These are phyloP conservation scores for Brasenia schreberi DNA, from an alignment of 164 flowering plant species.

Conservation along the genomic window DNA sequence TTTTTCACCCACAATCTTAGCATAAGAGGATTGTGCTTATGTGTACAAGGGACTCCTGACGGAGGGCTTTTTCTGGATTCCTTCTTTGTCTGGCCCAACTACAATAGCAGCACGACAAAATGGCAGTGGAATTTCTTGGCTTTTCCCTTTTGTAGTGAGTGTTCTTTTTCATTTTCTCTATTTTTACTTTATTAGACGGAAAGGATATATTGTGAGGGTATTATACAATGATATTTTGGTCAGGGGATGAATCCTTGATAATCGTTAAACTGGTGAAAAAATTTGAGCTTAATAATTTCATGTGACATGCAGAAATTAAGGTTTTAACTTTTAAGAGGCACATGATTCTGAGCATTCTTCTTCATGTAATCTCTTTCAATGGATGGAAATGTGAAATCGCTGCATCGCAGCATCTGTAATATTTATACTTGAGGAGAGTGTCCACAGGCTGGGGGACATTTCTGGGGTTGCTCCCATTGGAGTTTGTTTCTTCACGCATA, in stretches of 20 bases:
- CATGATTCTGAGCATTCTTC: too few species aligned
- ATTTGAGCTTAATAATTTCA: background rate
- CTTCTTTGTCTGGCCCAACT: conserved; percentile 96
- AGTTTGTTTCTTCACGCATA: too few species aligned
- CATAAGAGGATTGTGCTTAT: background rate
- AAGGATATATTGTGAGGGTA: background rate
- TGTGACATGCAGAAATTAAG: background rate
- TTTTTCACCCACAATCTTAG: background rate
- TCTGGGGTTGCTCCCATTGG: too few species aligned
- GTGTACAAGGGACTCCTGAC: conserved; percentile 76
- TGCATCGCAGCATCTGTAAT: too few species aligned
- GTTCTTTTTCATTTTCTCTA: background rate
- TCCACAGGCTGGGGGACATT: too few species aligned
- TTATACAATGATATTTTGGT: too few species aligned
- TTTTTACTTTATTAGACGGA: background rate
- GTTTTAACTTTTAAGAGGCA: background rate
- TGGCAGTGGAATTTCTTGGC: conserved; percentile 94
- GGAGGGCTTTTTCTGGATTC: conserved; percentile 99
- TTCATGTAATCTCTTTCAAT: too few species aligned
- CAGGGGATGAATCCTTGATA: too few species aligned
- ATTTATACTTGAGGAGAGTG: too few species aligned
- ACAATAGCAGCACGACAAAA: conserved; percentile 77
- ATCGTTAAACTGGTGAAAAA: background rate
- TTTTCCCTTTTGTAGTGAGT: conserved; percentile 87
- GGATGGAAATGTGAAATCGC: too few species aligned